phyloP scores from a whole-genome alignment of 768 basidiomycete species.

The Pilatotrama ljubarskyi region DNA sequence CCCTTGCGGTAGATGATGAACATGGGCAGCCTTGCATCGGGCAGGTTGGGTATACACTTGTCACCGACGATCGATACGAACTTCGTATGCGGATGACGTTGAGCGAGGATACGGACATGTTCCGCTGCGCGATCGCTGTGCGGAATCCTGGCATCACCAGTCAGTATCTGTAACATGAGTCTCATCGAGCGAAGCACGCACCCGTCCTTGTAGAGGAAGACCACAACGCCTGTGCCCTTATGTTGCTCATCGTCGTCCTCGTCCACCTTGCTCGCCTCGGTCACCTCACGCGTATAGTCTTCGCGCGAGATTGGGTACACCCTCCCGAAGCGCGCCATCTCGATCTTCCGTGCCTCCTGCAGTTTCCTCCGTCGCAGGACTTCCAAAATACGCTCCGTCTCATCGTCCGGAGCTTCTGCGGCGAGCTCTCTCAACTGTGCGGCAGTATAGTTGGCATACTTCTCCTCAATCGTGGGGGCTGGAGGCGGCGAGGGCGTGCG shows the following conservation, averaged over 20 bases:
- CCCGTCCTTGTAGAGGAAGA: constrained; percentile 95
- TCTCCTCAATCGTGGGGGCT: constrained; percentile 67
- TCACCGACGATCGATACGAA: constrained; percentile 94
- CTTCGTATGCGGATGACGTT: constrained; percentile 87
- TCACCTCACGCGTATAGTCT: constrained; percentile 94
- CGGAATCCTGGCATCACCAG: constrained; percentile 56
- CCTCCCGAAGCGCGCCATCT: constrained; percentile 74
- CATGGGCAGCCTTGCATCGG: constrained; percentile 89
- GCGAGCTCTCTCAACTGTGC: constrained; percentile 66
- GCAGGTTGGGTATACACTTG: constrained; percentile 96
- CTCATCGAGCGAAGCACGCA: constrained; percentile 38
- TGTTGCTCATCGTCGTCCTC: constrained; percentile 65
- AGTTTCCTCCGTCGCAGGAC: constrained; percentile 64
- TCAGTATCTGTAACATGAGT: neutral
- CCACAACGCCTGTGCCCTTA: constrained; percentile 88
- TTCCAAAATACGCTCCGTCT: constrained; percentile 72
- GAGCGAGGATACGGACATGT: constrained; percentile 72
- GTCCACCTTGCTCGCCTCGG: constrained; percentile 79
- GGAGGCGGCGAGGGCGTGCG: constrained; percentile 81
- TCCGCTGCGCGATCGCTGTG: constrained; percentile 74
- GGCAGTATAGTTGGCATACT: constrained; percentile 62
- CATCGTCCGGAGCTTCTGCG: constrained; percentile 76
- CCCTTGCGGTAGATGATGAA: constrained; percentile 91
- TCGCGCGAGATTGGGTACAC: constrained; percentile 89
- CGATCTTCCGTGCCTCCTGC: constrained; percentile 57